Conservation (phyloP, 192 early-diverging fungal genomes). For the Funneliformis geosporum region DNA sequence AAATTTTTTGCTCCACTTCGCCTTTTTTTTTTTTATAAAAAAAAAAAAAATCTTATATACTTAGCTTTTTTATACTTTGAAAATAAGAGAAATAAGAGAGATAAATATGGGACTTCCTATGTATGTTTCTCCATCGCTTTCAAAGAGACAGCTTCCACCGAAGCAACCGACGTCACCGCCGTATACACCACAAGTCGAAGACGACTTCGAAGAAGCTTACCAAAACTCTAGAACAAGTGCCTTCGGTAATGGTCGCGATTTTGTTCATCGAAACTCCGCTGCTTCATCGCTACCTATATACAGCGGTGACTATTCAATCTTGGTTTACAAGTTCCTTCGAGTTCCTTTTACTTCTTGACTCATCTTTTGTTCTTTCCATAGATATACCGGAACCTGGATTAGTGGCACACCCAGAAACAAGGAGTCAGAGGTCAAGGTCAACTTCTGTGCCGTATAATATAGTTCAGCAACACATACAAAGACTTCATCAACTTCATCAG, state of each 20-base stretch:
- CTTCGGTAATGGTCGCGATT: slow-evolving; percentile 25
- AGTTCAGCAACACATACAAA: slow-evolving; percentile 24
- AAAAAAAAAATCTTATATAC: not conserved
- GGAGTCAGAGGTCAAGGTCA: not conserved
- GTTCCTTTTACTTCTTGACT: no score
- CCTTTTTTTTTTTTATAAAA: not conserved
- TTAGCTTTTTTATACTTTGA: not conserved
- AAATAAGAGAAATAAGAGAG: not conserved
- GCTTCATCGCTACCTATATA: not conserved
- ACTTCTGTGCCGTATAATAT: slow-evolving; percentile 6
- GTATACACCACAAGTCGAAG: not conserved
- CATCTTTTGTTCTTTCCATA: not conserved
- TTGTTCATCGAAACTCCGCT: slow-evolving; percentile 3
- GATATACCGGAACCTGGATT: not conserved
- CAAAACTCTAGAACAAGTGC: slow-evolving; percentile 21
- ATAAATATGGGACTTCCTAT: slow-evolving; percentile 31
- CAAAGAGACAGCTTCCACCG: slow-evolving; percentile 23
- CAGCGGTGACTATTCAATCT: not conserved
- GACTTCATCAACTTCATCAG: slow-evolving; percentile 29
- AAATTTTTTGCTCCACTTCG: no score
- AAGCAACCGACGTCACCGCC: slow-evolving; percentile 14
- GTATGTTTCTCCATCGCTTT: slow-evolving; percentile 27
- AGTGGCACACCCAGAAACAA: not conserved
- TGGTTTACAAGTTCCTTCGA: not conserved
- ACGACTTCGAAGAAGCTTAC: not conserved